Conservation (phyloP, 371 early-diverging fungal species). For the Entomophthora muscae region DNA sequence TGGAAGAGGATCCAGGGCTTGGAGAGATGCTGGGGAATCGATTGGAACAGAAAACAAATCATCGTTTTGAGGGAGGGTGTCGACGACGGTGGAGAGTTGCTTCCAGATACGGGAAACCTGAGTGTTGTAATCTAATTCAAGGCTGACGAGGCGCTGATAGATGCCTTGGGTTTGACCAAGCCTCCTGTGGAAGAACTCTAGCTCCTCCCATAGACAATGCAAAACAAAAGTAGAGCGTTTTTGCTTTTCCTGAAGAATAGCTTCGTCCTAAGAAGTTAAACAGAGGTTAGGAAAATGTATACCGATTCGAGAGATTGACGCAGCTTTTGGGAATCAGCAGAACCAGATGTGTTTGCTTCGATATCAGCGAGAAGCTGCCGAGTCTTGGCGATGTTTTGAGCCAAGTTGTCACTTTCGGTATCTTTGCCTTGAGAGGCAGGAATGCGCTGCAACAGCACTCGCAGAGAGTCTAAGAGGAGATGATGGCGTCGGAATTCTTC, state of each 20-base stretch:
- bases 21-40: too few relatives aligned
- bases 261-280: background rate
- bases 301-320: background rate
- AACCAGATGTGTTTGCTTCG: background rate
- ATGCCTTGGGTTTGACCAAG: background rate
- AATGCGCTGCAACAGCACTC: background rate
- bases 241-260: background rate
- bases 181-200: constrained; percentile 1
- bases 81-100: background rate
- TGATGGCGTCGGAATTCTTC: background rate
- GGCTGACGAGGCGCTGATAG: background rate
- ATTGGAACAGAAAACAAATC: background rate
- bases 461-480: background rate
- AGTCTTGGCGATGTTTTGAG: background rate
- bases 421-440: background rate
- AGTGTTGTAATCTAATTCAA: background rate
- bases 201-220: background rate
- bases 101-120: background rate
- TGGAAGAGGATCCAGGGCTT: too few relatives aligned
- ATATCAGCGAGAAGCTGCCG: background rate
- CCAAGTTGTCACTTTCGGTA: background rate
- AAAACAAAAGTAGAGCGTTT: background rate
- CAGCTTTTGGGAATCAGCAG: background rate
- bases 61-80: background rate
- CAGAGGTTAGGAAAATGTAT: too few relatives aligned